Evolutionary conservation across 148 eudicot genomes (phyloP).

Genomic region (Persicaria maculosa): DNA sequence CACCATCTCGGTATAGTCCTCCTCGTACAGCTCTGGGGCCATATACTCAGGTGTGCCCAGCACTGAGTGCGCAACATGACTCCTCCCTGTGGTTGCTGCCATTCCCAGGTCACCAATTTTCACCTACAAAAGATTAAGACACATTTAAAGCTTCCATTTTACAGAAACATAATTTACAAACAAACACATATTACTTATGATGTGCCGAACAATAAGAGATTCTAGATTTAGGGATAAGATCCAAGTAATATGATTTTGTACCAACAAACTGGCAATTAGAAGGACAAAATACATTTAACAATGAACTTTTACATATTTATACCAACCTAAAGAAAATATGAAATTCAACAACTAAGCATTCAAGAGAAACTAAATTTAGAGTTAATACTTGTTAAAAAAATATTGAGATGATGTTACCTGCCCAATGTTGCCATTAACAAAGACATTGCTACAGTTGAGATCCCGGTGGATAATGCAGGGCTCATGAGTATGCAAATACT

Average conservation of each 20-base stretch:
- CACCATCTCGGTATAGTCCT: constrained; percentile 58
- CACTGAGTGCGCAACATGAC: constrained; percentile 59
- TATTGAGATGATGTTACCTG: constrained; percentile 35
- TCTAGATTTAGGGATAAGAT: no score
- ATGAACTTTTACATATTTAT: neutral
- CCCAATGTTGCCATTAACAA: constrained; percentile 78
- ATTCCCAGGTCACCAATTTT: constrained; percentile 82
- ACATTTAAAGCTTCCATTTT: neutral
- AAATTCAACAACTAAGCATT: neutral
- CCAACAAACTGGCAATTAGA: neutral
- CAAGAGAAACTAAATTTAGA: neutral
- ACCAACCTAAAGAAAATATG: neutral
- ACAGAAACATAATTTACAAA: neutral
- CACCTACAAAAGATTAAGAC: constrained; percentile 29
- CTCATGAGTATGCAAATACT: constrained; percentile 64
- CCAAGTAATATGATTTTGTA: neutral
- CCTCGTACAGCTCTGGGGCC: constrained; percentile 87
- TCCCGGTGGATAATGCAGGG: constrained; percentile 82
- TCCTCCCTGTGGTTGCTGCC: constrained; percentile 56
- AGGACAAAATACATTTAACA: neutral
- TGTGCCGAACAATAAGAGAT: no score
- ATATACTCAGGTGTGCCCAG: constrained; percentile 80
- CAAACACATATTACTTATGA: no score
- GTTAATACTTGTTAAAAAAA: neutral
- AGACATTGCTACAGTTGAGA: constrained; percentile 74